These are phyloP conservation scores for Phytopythium aichiense DNA, from an alignment of 352 stramenopile genomes.

Conservation along the genomic window DNA sequence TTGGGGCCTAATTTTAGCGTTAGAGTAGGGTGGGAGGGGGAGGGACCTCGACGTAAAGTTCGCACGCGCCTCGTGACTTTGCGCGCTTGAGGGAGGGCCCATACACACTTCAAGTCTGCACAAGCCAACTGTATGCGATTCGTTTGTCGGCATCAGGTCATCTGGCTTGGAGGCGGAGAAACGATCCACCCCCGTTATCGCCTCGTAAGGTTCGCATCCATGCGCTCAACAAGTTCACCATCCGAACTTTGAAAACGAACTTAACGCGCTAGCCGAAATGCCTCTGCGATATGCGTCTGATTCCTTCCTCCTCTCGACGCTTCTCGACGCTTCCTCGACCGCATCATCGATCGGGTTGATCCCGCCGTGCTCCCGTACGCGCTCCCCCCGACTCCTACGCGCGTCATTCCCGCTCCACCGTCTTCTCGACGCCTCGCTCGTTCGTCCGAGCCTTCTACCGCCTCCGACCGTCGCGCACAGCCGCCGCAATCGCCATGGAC, in stretches of 20 bases:
- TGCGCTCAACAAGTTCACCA: too few species aligned
- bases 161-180: not conserved
- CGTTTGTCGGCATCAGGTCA: not conserved
- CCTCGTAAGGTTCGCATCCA: too few species aligned
- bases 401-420: not conserved
- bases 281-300: not conserved
- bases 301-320: not conserved
- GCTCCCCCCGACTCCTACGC: not conserved
- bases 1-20: too few species aligned
- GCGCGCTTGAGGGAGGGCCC: not conserved
- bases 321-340: not conserved
- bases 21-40: too few species aligned
- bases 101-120: not conserved
- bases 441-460: not conserved
- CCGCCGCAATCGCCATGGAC: slow-evolving; percentile 36
- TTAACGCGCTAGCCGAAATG: not conserved
- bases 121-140: too few species aligned
- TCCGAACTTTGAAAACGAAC: not conserved
- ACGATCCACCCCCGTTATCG: not conserved
- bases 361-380: not conserved
- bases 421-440: not conserved
- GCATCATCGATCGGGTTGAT: not conserved
- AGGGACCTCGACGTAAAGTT: too few species aligned
- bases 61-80: not conserved
- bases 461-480: not conserved